Base-by-base conservation (phyloP, 345 rosid species). In the Brassica carinata region DNA sequence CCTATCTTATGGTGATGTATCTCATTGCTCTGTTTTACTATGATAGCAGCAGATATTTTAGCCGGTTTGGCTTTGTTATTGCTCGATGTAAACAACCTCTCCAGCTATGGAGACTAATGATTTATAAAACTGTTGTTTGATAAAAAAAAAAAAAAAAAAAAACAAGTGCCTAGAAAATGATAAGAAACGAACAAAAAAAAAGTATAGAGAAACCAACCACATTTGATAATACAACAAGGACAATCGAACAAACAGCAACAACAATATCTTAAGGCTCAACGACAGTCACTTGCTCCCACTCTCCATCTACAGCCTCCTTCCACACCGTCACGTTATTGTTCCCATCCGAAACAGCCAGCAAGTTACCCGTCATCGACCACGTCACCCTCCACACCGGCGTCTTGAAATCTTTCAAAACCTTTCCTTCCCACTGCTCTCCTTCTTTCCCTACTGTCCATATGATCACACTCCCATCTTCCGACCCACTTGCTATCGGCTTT, bases 381-480 rank as follows among this genome's bases (percentile, higher is more conserved):
- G 92, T 87, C 4, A 89, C 87, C 68, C 90, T 75, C 82, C 86
- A 89, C 71, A 86, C 89, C 1, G 90, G 90, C 53, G 88, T 85
- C 83, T 83, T 84, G 69, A 89, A 89, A 77, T 87, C 89, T 69
- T 89, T 86, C 88, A 89, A 75, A 40, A 84, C 84, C 79, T 81
- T 86, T 5, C 89, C 92, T 67, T 86, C 84, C 92, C 92, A 89
- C 63, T 86, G 78, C 51, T 87, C 88, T 8, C 92, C 90, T 86
- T 87, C 90, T 83, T 83, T 87, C 40, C 82, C 84, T n/a, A 72
- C 77, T 0, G 89, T 84, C 92, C 92, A 87, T 74, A 89, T 82
- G 34, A 89, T 82, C 57, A 87, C 92, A 0, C 80, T 87, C 55
- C 92, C 92, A 72, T 89, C 92, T 74, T 89, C 88, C 17, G 92